Conservation (phyloP, 306 rosid genomes). For the Corylus heterophylla region DNA sequence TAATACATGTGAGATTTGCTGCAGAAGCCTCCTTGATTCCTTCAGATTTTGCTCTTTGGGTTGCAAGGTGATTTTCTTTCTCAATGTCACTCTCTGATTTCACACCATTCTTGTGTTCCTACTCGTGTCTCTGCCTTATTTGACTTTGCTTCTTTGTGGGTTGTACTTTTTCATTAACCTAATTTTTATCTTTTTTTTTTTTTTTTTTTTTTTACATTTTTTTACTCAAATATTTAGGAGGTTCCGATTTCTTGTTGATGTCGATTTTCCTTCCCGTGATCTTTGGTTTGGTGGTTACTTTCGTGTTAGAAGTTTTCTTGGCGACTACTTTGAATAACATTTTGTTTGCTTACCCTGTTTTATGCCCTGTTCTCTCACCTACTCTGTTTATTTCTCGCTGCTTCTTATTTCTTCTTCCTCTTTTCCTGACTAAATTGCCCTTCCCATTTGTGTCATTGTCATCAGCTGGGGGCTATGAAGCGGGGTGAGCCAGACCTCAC, state of each 20-base stretch:
- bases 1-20: conserved; percentile 48
- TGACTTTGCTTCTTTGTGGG: neutral
- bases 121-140: neutral
- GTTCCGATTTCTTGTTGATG: neutral
- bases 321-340: neutral
- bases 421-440: neutral
- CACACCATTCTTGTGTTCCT: neutral
- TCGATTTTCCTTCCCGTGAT: neutral
- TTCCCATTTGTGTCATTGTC: neutral
- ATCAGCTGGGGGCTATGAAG: conserved; percentile 45
- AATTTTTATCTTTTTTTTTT: neutral
- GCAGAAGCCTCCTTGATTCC: conserved; percentile 46
- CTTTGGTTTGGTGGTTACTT: neutral
- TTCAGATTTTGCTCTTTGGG: conserved; percentile 58
- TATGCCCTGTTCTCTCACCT: neutral
- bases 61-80: conserved; percentile 39
- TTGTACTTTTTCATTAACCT: no score
- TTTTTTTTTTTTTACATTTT: neutral
- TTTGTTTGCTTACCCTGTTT: neutral
- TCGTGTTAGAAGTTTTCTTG: neutral
- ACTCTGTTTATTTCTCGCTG: neutral
- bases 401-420: no score
- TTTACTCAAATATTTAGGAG: neutral
- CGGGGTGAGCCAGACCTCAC: conserved; percentile 40
- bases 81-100: neutral